These are phyloP conservation scores for Taiozyma sp. DNA, from an alignment of 1,139 yeast species.

Conservation along the genomic window DNA sequence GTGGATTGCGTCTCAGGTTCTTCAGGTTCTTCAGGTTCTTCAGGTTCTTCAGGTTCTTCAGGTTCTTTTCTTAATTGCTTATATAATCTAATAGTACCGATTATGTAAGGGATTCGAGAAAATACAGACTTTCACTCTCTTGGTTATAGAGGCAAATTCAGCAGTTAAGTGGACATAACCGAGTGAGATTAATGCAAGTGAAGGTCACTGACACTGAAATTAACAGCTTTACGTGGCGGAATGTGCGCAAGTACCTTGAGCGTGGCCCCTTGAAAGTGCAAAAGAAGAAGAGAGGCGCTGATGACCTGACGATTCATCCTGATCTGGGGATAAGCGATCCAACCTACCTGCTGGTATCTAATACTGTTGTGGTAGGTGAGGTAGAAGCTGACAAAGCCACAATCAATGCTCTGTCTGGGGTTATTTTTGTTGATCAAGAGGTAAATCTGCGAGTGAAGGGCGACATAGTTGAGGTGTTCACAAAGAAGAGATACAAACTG, in stretches of 20 bases:
- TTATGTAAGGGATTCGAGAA: no score
- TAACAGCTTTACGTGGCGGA: neutral
- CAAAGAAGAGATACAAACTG: constrained; percentile 12
- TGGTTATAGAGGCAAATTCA: no score
- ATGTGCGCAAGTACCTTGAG: neutral
- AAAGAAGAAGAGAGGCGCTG: neutral
- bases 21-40: no score
- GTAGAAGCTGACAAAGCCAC: neutral
- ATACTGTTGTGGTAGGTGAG: neutral
- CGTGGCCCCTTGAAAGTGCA: neutral
- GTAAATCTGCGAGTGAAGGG: constrained; percentile 2
- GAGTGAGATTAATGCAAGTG: neutral
- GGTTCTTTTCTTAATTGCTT: no score
- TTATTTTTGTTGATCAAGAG: constrained; percentile 3
- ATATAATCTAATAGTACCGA: no score
- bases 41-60: no score
- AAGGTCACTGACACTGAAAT: neutral
- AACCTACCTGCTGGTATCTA: neutral
- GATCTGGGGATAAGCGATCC: neutral
- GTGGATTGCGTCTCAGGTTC: no score
- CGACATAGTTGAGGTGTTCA: constrained; percentile 1
- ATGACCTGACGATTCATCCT: neutral
- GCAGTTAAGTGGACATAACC: no score
- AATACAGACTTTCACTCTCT: no score
- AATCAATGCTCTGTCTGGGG: neutral